Base-by-base conservation (phyloP, 352 stramenopile genomes). In the Globisporangium orthogonon region DNA sequence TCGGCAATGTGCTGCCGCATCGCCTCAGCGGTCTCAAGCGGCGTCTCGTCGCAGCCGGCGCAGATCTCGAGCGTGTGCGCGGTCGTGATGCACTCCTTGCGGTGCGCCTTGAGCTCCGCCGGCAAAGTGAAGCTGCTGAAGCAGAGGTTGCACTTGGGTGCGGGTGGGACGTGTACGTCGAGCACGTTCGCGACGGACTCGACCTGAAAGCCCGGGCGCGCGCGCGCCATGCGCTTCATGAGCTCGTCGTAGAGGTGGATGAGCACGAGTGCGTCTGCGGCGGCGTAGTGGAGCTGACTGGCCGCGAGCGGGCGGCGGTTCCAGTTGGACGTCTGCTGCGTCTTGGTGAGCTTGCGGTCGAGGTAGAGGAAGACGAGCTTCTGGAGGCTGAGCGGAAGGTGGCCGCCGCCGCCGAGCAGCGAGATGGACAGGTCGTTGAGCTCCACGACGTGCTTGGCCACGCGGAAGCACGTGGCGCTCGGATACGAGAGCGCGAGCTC, bases 281-380 rank as follows among this genome's bases (percentile, higher is more conserved):
- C 82, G 18, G 82, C 82, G 56, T 91, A 91, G 53, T 87, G 74
- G 2, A 91, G 61, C 46, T 91, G 82, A 18, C 66, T 67, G 0
- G 56, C 46, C 4, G 71, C 70, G 2, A 91, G 69, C 14, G 82
- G 82, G 11, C 82, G 74, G 9, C 82, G 67, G 49, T 82, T 81
- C 82, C 82, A 91, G 57, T 91, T 89, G 18, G 82, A 91, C 29
- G 65, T 83, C 64, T 91, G 82, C 72, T 89, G 82, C 17, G 79
- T 89, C 65, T 90, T 90, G 5, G 75, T 74, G 14, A 92, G 67
- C 35, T 78, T 80, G 30, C 67, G 72, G 49, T 86, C 65, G 46
- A 92, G 65, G 54, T 88, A 92, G 40, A 87, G 72, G 54, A 74
- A 88, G 31, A 86, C 79, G 5, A 90, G 67, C 52, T 92, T 92